Conservation (phyloP, 768 basidiomycete genomes). For the Naganishia vaughanmartiniae region DNA sequence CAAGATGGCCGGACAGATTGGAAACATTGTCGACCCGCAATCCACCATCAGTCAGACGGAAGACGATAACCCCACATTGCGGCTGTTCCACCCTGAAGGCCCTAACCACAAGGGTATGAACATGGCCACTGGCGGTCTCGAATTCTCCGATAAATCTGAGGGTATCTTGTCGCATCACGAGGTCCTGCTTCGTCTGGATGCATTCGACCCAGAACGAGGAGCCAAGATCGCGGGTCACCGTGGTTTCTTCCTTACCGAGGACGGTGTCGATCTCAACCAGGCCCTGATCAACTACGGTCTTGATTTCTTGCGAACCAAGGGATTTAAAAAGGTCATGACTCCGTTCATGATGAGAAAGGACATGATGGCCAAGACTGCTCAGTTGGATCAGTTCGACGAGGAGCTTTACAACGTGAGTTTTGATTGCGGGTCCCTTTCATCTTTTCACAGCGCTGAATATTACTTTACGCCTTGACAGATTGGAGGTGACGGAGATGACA, state of each 20-base stretch:
- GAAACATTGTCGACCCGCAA: conserved; percentile 80
- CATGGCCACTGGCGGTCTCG: conserved; percentile 40
- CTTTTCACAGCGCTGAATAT: not conserved
- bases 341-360: conserved; percentile 99
- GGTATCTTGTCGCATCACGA: conserved; percentile 97
- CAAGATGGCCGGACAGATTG: conserved; percentile 73
- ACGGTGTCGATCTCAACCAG: conserved; percentile 95
- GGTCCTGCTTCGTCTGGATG: conserved; percentile 85
- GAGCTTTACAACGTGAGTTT: conserved; percentile 85
- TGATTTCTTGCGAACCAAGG: conserved; percentile 77
- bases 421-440: not conserved
- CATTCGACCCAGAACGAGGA: conserved; percentile 94
- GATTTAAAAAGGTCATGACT: conserved; percentile 91
- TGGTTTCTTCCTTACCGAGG: conserved; percentile 92
- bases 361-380: conserved; percentile 94
- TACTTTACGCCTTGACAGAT: conserved; percentile 57
- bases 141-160: conserved; percentile 60
- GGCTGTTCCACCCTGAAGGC: conserved; percentile 82
- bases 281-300: conserved; percentile 91
- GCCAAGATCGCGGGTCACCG: conserved; percentile 86
- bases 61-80: conserved; percentile 83
- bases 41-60: conserved; percentile 48
- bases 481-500: conserved; percentile 85
- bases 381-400: conserved; percentile 97
- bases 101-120: conserved; percentile 61